phyloP scores from a whole-genome alignment of 1,284 basidiomycete genomes.

The Cerioporus squamosus region DNA sequence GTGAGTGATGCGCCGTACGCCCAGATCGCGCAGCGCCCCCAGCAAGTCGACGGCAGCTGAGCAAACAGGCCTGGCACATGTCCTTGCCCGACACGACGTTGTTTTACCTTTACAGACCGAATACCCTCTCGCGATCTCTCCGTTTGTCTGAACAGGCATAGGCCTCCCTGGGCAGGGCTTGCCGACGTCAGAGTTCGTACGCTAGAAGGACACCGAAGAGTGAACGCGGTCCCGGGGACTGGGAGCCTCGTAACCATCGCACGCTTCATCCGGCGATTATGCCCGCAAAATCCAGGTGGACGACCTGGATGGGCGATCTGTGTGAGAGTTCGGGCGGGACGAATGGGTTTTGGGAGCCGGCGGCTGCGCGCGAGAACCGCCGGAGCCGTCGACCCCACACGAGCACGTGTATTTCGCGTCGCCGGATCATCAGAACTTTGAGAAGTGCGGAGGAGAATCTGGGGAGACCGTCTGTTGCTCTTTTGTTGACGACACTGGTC shows the following conservation, averaged over 20 bases:
- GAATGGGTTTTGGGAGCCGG: conserved; percentile 11
- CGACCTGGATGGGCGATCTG: conserved; percentile 14
- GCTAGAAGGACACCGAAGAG: background rate
- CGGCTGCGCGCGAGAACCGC: conserved; percentile 2
- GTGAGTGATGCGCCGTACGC: background rate
- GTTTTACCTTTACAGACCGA: background rate
- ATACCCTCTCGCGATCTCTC: no score
- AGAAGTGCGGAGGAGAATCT: background rate
- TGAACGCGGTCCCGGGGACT: background rate
- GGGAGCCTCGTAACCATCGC: conserved; percentile 10
- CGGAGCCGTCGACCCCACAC: background rate
- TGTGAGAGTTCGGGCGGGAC: conserved; percentile 1
- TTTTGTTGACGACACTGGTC: no score
- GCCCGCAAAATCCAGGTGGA: background rate
- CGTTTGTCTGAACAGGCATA: background rate
- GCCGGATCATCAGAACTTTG: background rate
- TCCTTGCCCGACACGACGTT: background rate
- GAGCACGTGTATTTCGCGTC: conserved; percentile 3
- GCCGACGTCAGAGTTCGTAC: background rate
- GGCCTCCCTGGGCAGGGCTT: background rate
- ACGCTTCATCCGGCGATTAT: conserved; percentile 8
- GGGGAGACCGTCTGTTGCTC: no score
- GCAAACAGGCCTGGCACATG: no score
- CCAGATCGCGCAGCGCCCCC: background rate
- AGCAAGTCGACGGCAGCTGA: no score